Evolutionary conservation across 352 stramenopile species (phyloP), one percentile per base, ranked within the genome.

Genomic region (Thraustochytrium striatum): DNA sequence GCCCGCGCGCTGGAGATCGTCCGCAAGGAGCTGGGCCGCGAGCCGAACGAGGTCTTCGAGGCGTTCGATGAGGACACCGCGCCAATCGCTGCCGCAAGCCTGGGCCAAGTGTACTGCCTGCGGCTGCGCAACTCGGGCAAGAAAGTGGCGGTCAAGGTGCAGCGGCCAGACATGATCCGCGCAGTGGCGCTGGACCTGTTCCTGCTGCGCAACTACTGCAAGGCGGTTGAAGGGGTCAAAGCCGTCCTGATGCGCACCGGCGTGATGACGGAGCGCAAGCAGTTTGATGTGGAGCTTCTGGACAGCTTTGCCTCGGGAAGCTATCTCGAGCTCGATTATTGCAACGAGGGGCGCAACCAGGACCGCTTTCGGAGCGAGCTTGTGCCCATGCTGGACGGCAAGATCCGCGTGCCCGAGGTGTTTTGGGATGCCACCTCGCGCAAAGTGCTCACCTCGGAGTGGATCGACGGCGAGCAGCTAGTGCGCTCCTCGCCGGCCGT

Each of bases 141-240:
- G 25, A 84, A 73, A 2, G 90, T 95, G 25, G 91, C 91, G 7
- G 87, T 95, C 28, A 95, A 95, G 78, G 88, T 95, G 58, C 91
- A 95, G 82, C 82, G 90, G 30, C 90, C 90, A 7, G 72, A 90
- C 13, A 87, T 95, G 9, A 69, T 95, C 0, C 83, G 84, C 9
- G 90, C 87, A 19, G 91, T 95, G 3, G 91, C 86, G 2, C 89
- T 91, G 69, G 90, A 95, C 82, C 83, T 95, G 16, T 94, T 93
- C 81, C 72, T 93, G 0, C 59, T 95, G 5, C 82, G 90, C 30
- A 78, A 91, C 69, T 61, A 92, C 19, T 87, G 88, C 11, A 36
- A 88, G 2, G 78, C 88, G 52, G 72, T 85, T 0, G 73, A 87
- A 5, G 86, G 86, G 38, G 89, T 92, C 53, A 85, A 87, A 1